Evolutionary conservation across 495 filamentous ascomycete species (phyloP).

Genomic region (Articulospora tetracladia): DNA sequence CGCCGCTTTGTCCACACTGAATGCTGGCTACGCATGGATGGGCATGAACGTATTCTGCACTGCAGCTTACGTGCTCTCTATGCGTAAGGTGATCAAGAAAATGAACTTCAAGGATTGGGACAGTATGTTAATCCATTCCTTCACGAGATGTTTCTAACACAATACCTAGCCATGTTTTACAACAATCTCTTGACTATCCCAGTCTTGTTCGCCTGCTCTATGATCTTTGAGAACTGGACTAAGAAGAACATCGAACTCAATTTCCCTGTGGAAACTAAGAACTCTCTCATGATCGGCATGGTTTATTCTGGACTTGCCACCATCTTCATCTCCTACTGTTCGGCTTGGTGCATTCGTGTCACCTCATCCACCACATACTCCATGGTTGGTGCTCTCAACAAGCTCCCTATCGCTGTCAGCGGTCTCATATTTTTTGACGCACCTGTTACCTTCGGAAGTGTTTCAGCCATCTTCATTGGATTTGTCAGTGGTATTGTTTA

Average conservation of each 20-base stretch:
- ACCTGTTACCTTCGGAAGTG: slow-evolving; percentile 86
- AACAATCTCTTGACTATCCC: slow-evolving; percentile 99
- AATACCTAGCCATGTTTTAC: slow-evolving; percentile 90
- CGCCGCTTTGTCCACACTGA: slow-evolving; percentile 78
- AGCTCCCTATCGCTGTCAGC: slow-evolving; percentile 87
- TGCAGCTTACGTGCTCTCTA: slow-evolving; percentile 82
- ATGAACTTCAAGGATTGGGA: slow-evolving; percentile 99
- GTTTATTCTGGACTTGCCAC: slow-evolving; percentile 88
- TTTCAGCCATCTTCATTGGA: slow-evolving; percentile 83
- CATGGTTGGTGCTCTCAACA: slow-evolving; percentile 98
- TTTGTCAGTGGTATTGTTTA: slow-evolving; percentile 93
- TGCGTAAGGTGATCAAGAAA: slow-evolving; percentile 98
- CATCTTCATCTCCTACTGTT: slow-evolving; percentile 98
- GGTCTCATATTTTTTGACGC: slow-evolving; percentile 95
- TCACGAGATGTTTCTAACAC: slow-evolving; percentile 26
- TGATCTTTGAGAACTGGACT: slow-evolving; percentile 91
- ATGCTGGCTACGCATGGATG: slow-evolving; percentile 98
- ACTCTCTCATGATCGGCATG: slow-evolving; percentile 79
- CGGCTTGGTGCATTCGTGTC: slow-evolving; percentile 96
- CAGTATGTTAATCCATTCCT: slow-evolving; percentile 57
- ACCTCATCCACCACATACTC: slow-evolving; percentile 96
- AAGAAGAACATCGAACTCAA: slow-evolving; percentile 76
- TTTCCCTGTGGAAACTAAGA: slow-evolving; percentile 77
- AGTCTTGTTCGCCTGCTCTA: slow-evolving; percentile 76
- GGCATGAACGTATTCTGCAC: slow-evolving; percentile 94